Evolutionary conservation across 225 moss, liverwort and hornwort genomes (phyloP).

Genomic region (Physcomitrium patens): DNA sequence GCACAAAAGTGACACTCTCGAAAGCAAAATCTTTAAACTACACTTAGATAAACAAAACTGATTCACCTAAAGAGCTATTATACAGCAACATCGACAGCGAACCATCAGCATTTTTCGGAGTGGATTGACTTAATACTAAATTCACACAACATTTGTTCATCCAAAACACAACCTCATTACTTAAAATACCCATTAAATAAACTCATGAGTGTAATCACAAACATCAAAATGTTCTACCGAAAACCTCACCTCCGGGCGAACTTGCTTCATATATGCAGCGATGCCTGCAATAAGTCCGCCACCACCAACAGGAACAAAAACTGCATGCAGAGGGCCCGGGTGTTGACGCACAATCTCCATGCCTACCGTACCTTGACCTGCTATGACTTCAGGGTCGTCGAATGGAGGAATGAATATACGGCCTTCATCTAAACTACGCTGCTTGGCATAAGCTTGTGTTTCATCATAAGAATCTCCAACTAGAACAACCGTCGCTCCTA

Average conservation of each 20-base stretch:
- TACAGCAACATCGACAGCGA: neutral
- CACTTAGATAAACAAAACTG: neutral
- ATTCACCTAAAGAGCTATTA: neutral
- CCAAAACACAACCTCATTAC: neutral
- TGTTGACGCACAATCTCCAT: conserved; percentile 89
- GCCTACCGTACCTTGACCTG: conserved; percentile 94
- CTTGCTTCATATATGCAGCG: conserved; percentile 93
- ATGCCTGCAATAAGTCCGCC: conserved; percentile 94
- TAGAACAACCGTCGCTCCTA: conserved; percentile 86
- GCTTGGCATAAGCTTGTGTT: conserved; percentile 90
- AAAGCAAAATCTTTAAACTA: neutral
- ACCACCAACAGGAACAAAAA: conserved; percentile 95
- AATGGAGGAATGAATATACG: conserved; percentile 94
- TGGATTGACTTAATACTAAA: neutral
- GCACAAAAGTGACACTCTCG: conserved; percentile 12
- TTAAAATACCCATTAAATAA: neutral
- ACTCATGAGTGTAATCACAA: neutral
- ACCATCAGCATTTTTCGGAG: neutral
- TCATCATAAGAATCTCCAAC: conserved; percentile 91
- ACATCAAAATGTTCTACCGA: neutral
- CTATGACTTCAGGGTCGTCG: conserved; percentile 86
- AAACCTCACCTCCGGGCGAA: conserved; percentile 73
- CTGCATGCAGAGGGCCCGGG: conserved; percentile 78
- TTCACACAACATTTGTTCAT: neutral
- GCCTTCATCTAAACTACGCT: conserved; percentile 70